These are phyloP conservation scores for Aspergillus terreus DNA, from an alignment of 2,329 filamentous ascomycete genomes.

Conservation along the genomic window DNA sequence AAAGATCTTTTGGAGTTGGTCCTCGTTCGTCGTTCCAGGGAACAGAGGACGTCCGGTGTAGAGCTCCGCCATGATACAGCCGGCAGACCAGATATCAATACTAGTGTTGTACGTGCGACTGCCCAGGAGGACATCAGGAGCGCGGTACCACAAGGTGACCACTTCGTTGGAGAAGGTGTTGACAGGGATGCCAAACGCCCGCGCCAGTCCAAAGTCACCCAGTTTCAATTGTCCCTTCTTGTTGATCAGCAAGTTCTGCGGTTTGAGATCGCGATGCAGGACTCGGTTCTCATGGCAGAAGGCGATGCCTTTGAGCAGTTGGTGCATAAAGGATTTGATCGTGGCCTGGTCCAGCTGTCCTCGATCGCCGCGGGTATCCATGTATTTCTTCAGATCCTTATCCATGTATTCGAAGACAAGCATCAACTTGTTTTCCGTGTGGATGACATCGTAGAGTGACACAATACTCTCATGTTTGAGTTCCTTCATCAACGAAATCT, in stretches of 20 bases:
- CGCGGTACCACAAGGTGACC: constrained; percentile 95
- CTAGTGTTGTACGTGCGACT: constrained; percentile 98
- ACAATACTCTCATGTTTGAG: constrained; percentile 99
- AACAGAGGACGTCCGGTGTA: constrained; percentile 94
- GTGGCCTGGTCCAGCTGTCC: constrained; percentile 83
- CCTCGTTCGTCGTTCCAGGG: constrained; percentile 96
- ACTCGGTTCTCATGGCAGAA: constrained; percentile 98
- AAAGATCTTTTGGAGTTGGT: constrained; percentile 96
- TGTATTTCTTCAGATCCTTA: constrained; percentile 96
- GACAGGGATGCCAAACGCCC: constrained; percentile 93
- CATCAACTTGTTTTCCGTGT: constrained; percentile 99
- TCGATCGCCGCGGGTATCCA: constrained; percentile 88
- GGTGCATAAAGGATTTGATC: constrained; percentile 99
- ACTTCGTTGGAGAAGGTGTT: constrained; percentile 99
- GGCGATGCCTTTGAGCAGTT: constrained; percentile 89
- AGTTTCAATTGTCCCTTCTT: constrained; percentile 85
- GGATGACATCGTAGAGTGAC: constrained; percentile 94
- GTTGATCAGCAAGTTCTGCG: constrained; percentile 95
- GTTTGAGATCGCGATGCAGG: constrained; percentile 91
- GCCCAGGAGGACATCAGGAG: constrained; percentile 89
- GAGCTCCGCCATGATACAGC: constrained; percentile 99
- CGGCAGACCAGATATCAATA: constrained; percentile 98
- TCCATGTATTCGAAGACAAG: constrained; percentile 99
- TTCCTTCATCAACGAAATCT: constrained; percentile 99
- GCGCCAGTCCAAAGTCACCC: constrained; percentile 88